Percentiles rank a stretch among this genome's conserved stretches.
Conservation (phyloP, 208 protist species). For the Acanthamoeba royreba region DNA sequence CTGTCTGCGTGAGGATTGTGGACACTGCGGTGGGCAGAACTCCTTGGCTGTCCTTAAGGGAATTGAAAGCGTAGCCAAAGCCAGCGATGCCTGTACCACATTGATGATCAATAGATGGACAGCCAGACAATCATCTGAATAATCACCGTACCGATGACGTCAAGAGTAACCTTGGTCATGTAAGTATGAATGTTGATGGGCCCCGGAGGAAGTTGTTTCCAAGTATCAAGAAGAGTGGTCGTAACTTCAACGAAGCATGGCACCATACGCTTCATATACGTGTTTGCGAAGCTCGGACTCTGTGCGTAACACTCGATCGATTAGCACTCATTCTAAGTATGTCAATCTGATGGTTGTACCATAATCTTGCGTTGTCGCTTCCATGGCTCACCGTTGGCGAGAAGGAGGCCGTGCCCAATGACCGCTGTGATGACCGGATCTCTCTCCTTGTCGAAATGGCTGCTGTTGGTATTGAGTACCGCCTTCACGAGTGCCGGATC, state of each 20-base stretch:
- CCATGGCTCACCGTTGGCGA: not conserved
- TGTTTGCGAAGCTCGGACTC: not conserved
- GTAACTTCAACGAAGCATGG: slow-evolving; percentile 15
- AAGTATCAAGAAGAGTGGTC: not conserved
- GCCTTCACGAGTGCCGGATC: slow-evolving; percentile 5
- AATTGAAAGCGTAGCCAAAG: slow-evolving; percentile 25
- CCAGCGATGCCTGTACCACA: not conserved
- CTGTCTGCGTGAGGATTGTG: not conserved
- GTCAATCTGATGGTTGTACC: not conserved
- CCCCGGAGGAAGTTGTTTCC: not conserved
- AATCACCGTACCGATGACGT: slow-evolving; percentile 2
- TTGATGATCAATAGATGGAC: no score
- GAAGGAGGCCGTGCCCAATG: not conserved
- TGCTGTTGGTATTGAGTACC: not conserved
- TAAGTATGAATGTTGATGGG: not conserved
- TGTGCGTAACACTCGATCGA: not conserved
- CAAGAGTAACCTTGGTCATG: slow-evolving; percentile 28
- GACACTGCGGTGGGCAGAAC: not conserved
- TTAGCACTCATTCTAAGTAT: no score
- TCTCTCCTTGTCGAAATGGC: not conserved
- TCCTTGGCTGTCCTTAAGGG: not conserved
- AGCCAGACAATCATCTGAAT: no score
- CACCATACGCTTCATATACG: not conserved
- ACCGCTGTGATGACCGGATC: slow-evolving; percentile 15
- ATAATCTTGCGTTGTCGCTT: not conserved